Evolutionary conservation across 257 asterid species (phyloP).

Genomic region (Solanum neorickii): DNA sequence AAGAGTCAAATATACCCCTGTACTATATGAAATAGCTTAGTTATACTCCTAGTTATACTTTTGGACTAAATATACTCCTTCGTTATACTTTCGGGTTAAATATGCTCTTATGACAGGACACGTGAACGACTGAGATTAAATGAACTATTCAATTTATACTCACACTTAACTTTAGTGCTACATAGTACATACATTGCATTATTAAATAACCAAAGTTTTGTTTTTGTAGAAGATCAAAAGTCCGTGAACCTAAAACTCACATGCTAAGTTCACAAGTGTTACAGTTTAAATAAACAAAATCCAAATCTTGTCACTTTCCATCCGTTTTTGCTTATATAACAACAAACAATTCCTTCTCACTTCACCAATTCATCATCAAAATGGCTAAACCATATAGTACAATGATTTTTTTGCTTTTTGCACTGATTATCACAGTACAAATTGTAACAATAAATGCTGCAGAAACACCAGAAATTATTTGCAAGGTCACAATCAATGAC

Average conservation of each 20-base stretch:
- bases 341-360: neutral
- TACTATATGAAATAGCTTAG: too few species aligned
- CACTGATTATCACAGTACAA: neutral
- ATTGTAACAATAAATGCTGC: neutral
- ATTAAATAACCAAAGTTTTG: neutral
- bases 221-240: neutral
- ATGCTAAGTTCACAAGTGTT: neutral
- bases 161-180: neutral
- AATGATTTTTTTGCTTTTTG: neutral
- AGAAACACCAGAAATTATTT: conserved; percentile 11
- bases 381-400: neutral
- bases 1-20: too few species aligned
- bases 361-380: neutral
- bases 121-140: too few species aligned
- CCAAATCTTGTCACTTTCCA: neutral
- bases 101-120: too few species aligned
- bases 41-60: too few species aligned
- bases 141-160: neutral
- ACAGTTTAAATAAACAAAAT: neutral
- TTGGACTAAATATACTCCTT: too few species aligned
- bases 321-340: neutral
- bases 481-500: conserved; percentile 32
- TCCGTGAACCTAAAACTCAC: neutral
- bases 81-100: too few species aligned
- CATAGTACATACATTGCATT: too few species aligned